Evolutionary conservation across 345 rosid genomes (phyloP), one percentile per base, ranked within the genome.

Genomic region (Dovyalis caffra): DNA sequence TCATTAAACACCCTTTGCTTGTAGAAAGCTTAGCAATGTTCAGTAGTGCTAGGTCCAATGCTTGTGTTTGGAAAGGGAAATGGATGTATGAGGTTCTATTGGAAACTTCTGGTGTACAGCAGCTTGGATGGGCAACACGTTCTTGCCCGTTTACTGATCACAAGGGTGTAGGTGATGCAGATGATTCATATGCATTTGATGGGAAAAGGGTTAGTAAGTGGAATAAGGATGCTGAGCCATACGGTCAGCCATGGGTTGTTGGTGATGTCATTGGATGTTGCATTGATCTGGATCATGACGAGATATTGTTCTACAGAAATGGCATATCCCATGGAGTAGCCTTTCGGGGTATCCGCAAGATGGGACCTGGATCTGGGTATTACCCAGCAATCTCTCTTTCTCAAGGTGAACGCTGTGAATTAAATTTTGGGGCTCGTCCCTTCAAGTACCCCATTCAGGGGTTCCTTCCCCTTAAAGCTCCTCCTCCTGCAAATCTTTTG

Each of bases 161-260:
- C 83, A 87, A 91, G 70, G 99, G 99, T 71, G 99, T 95, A 18
- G 99, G 99, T 40, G 98, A 95, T 87, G 95, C 94, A 37, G 97
- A 92, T 76, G 97, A 95, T 90, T 95, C 99, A 1, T 95, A 92
- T 86, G 99, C 99, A 68, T 95, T 89, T 82, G 99, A 95, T 86
- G 99, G 99, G 68, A 85, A 87, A 80, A 88, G 99, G 78, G 94
- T 91, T 45, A 88, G 86, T 73, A 95, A 95, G 81, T 93, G 99
- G 98, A 95, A 87, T 71, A 91, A 91, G 78, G 85, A 91, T 64
- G 84, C 85, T 56, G 87, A 89, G 72, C 85, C 87, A 51, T 95
- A 95, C 75, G 99, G 99, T 38, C 98, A 93, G 67, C 75, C 91
- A 16, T 95, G 99, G 99, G 96, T 91, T 53, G 86, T 85, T 72